Conservation (phyloP, 768 basidiomycete genomes). For the Lactarius psammicola region DNA sequence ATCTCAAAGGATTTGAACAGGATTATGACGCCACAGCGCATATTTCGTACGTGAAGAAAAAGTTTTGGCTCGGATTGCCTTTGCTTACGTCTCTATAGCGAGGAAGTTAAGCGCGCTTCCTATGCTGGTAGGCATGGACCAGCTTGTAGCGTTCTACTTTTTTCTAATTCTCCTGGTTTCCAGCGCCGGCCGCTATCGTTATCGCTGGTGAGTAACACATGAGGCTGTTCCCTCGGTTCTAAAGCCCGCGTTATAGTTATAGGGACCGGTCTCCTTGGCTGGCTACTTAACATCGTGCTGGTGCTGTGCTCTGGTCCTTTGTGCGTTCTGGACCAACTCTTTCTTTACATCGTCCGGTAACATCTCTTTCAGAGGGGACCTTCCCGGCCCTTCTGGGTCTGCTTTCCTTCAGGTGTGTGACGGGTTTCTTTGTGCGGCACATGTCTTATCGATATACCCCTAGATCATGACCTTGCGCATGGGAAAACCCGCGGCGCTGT, state of each 20-base stretch:
- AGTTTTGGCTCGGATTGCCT: not conserved
- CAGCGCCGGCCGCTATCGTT: constrained; percentile 23
- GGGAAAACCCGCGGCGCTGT: constrained; percentile 71
- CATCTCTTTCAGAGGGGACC: constrained; percentile 44
- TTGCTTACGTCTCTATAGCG: constrained; percentile 40
- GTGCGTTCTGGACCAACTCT: constrained; percentile 40
- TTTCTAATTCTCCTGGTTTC: constrained; percentile 6
- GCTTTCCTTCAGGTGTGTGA: constrained; percentile 62
- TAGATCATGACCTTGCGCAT: constrained; percentile 75
- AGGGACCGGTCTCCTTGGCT: constrained; percentile 75
- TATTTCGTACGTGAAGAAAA: constrained; percentile 69
- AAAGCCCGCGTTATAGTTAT: constrained; percentile 69
- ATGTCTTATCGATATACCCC: not conserved
- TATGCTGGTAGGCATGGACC: constrained; percentile 52
- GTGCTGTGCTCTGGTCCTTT: constrained; percentile 81
- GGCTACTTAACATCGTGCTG: constrained; percentile 84
- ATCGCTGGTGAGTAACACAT: constrained; percentile 8
- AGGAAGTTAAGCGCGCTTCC: constrained; percentile 78
- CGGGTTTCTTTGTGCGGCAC: not conserved
- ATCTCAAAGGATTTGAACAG: constrained; percentile 36
- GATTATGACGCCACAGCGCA: constrained; percentile 82
- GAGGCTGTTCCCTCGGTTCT: constrained; percentile 43
- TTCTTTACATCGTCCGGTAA: constrained; percentile 4
- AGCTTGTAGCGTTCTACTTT: no score
- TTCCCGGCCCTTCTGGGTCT: constrained; percentile 68